Base-by-base conservation (phyloP, 75 land plant genomes). In the Adiantum capillusveneris region DNA sequence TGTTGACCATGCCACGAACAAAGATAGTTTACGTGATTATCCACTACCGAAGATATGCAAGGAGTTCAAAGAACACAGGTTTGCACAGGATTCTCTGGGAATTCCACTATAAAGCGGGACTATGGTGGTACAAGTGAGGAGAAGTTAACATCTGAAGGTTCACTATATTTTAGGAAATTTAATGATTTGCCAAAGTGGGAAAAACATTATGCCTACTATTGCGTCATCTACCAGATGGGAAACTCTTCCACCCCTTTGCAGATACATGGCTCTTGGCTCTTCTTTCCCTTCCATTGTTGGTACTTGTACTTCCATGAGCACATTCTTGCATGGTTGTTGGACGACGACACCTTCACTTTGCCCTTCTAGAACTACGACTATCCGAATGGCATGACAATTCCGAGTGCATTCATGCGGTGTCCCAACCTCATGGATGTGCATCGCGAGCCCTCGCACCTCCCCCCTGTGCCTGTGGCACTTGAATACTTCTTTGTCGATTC, bases 281-380 rank as follows among this genome's bases (percentile, higher is more conserved):
- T 86, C 73, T 64, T 77, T 42, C 83, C 86, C 24, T 85, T 75
- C 66, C 89, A 85, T 59, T 63, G 90, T 6, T 59, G 49, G 36
- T 82, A 66, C 43, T 60, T 85, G 57, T 75, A 81, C 75, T 85
- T 85, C 67, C 58, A 61, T 64, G 88, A 85, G 59, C 65, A 70
- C n/a, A 85, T 85, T 45, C 62, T 82, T 31, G 85, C 77, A 3
- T 75, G 54, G 29, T 65, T 85, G 20, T 50, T 85, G 36, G 70
- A 41, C 36, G 89, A 85, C 64, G 75, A 73, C 28, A 44, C 58
- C 24, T 85, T 85, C 64, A 68, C 72, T 9, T 62, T 85, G 37
- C 85, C 85, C 1, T 85, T 58, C 69, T 85, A 85, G 88, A 79
- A 83, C 73, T 86, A 73, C 74, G 90, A 86, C 50, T 14, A 13